Percentiles rank a stretch among this genome's conserved stretches.
Conservation (phyloP, 257 asterid genomes). For the Fraxinus anomala region DNA sequence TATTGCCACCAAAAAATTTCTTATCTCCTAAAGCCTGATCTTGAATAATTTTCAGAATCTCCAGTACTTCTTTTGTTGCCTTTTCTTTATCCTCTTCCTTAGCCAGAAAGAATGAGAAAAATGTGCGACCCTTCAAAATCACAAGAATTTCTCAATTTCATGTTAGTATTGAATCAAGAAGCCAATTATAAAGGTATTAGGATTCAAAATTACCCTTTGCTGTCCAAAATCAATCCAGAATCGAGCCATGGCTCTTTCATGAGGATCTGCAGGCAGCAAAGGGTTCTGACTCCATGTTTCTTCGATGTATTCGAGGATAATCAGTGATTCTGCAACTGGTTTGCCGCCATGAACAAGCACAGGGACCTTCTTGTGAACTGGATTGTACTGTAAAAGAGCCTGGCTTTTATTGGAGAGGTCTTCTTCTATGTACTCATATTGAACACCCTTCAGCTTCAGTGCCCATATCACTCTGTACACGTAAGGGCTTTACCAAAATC, state of each 20-base stretch:
- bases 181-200: background rate
- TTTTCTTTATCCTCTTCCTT: constrained; percentile 35
- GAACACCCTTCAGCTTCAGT: constrained; percentile 35
- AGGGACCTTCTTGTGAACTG: constrained; percentile 42
- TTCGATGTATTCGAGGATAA: constrained; percentile 43
- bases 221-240: constrained; percentile 40
- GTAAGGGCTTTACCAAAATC: constrained; percentile 39
- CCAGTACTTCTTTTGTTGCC: constrained; percentile 25
- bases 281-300: constrained; percentile 41
- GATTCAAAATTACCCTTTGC: constrained; percentile 28
- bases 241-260: constrained; percentile 38
- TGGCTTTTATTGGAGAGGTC: constrained; percentile 37
- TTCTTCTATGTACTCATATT: constrained; percentile 43
- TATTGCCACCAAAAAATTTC: constrained; percentile 45
- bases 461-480: constrained; percentile 45
- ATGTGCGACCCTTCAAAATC: constrained; percentile 19
- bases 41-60: constrained; percentile 34
- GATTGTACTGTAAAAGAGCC: constrained; percentile 39
- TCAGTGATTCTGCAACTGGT: constrained; percentile 32
- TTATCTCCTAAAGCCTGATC: constrained; percentile 46
- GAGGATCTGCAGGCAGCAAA: constrained; percentile 40
- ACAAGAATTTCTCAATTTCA: background rate
- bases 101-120: constrained; percentile 30
- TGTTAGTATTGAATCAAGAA: constrained; percentile 4
- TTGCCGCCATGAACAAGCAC: constrained; percentile 43